A percentile compares a stretch with the other conserved stretches of the same genome.
phyloP scores from a whole-genome alignment of 768 basidiomycete species.

The Pleurotus eryngii region DNA sequence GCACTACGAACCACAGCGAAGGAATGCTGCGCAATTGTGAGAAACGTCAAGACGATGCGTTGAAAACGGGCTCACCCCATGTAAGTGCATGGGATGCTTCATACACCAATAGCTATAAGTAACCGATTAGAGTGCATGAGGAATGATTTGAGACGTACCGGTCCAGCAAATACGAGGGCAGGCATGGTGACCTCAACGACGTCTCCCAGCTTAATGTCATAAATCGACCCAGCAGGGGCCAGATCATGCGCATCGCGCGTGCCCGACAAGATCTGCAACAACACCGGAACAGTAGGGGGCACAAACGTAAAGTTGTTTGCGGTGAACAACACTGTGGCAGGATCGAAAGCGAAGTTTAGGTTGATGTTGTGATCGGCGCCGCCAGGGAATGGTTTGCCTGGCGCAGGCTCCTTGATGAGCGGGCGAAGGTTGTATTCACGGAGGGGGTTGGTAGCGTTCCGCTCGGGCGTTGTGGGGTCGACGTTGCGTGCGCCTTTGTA shows the following conservation, averaged over 20 bases:
- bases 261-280: constrained; percentile 43
- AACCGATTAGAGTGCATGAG: not conserved
- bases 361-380: constrained; percentile 25
- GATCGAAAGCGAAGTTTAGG: constrained; percentile 14
- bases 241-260: constrained; percentile 27
- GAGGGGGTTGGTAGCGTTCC: constrained; percentile 19
- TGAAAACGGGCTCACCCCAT: constrained; percentile 33
- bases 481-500: constrained; percentile 28
- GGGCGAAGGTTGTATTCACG: constrained; percentile 24
- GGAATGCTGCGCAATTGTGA: constrained; percentile 23
- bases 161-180: not conserved
- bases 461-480: constrained; percentile 23
- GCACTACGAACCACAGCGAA: constrained; percentile 43
- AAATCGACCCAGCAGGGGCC: constrained; percentile 2
- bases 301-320: constrained; percentile 27
- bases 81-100: constrained; percentile 45
- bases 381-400: constrained; percentile 20
- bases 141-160: not conserved
- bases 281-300: constrained; percentile 35
- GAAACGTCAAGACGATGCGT: not conserved
- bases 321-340: constrained; percentile 17
- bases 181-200: constrained; percentile 4
- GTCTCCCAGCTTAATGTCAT: constrained; percentile 1
- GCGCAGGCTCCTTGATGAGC: constrained; percentile 13
- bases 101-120: not conserved